Evolutionary conservation across 768 basidiomycete species (phyloP), one percentile per base, ranked within the genome.

Genomic region (Vishniacozyma victoriae): DNA sequence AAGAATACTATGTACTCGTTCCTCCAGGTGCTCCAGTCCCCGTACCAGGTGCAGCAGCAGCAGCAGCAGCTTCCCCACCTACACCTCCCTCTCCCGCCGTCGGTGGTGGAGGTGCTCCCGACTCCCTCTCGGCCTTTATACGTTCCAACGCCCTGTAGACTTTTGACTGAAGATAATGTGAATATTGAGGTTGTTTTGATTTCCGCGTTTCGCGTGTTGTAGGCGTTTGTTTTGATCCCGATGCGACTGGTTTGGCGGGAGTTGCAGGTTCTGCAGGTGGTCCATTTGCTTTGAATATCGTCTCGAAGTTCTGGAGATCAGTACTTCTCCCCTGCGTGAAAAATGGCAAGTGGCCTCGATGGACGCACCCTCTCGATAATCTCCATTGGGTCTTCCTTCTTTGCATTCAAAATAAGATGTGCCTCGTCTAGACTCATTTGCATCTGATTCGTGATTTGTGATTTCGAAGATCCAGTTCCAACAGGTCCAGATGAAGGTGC

Each of bases 391-490:
- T 87, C 85, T 18, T 78, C 85, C 29, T 80, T 80, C 71, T 89
- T 92, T 18, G 80, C 75, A 70, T 99, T 96, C 54, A 99, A 75
- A 64, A 99, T 90, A 50, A 95, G 75, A 62, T 84, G 84, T 16
- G 93, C 95, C 75, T 99, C 95, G 59, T 96, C 92, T 59, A 93
- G 62, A 5, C 89, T 90, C 91, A 99, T 92, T 42, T 84, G 82
- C 63, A 90, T 82, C 55, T 86, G 81, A 56, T 84, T 80, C 44
- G 87, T 89, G 31, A 95, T 75, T 63, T 79, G 81, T 77, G 91
- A 88, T 76, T 85, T 61, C 18, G 52, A 49, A 18, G 44, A 49
- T 15, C 87, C 86, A 41, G 84, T 75, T 33, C 82, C 80, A 15
- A 87, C 79, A 33, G 87, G 87, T 13, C 81, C 81, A 16, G 80